These are phyloP conservation scores for Cercospora sp. DNA, from an alignment of 2,329 filamentous ascomycete genomes.

Conservation along the genomic window DNA sequence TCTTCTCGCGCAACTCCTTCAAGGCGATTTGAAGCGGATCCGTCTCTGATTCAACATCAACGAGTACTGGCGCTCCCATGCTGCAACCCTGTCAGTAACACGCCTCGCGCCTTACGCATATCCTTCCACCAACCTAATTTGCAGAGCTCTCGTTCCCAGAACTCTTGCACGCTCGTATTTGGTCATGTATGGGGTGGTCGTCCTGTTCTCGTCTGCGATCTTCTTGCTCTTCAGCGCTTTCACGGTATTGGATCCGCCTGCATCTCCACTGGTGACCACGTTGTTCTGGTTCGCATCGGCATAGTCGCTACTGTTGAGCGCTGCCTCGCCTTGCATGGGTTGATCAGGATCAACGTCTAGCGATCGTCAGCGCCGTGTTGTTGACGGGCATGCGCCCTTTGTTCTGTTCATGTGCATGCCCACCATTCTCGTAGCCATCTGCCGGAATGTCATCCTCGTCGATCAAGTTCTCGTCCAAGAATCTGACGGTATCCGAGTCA, in stretches of 20 bases:
- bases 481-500: slow-evolving; percentile 28
- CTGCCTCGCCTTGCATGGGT: slow-evolving; percentile 17
- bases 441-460: slow-evolving; percentile 57
- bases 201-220: slow-evolving; percentile 82
- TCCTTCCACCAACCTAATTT: slow-evolving; percentile 71
- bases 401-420: background rate
- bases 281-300: slow-evolving; percentile 41
- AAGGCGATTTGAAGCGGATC: slow-evolving; percentile 96
- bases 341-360: slow-evolving; percentile 32
- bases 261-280: slow-evolving; percentile 52
- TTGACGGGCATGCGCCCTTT: background rate
- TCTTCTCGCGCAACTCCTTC: slow-evolving; percentile 97
- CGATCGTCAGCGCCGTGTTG: slow-evolving; percentile 10
- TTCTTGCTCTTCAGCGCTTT: slow-evolving; percentile 72
- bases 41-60: slow-evolving; percentile 95
- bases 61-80: slow-evolving; percentile 95
- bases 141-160: slow-evolving; percentile 85
- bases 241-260: slow-evolving; percentile 51
- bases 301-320: slow-evolving; percentile 35
- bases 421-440: slow-evolving; percentile 50
- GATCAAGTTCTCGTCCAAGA: slow-evolving; percentile 42
- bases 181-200: slow-evolving; percentile 97
- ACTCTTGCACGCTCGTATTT: slow-evolving; percentile 97
- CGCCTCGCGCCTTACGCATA: background rate
- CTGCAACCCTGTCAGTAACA: slow-evolving; percentile 49